Conservation (phyloP, 148 eudicot genomes). For the Chenopodium formosanum region DNA sequence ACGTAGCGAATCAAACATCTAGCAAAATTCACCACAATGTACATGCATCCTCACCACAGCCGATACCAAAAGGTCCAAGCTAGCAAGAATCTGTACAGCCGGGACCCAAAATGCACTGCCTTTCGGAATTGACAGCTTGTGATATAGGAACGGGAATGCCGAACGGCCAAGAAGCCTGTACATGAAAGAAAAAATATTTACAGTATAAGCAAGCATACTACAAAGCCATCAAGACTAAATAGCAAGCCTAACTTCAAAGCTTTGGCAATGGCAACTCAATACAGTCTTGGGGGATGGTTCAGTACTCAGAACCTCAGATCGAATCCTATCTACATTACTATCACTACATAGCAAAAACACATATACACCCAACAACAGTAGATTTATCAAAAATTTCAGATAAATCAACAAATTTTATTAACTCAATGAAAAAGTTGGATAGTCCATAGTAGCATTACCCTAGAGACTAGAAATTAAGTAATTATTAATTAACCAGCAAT, state of each 20-base stretch:
- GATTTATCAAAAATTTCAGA: neutral
- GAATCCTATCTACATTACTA: neutral
- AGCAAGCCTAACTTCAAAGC: neutral
- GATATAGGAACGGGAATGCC: constrained; percentile 52
- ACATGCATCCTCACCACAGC: constrained; percentile 51
- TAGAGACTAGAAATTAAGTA: neutral
- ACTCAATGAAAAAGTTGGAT: neutral
- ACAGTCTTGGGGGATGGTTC: neutral
- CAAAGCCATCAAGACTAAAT: neutral
- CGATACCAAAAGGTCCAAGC: constrained; percentile 67
- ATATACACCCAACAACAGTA: neutral
- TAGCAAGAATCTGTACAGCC: constrained; percentile 64
- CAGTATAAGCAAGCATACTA: neutral
- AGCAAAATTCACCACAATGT: neutral
- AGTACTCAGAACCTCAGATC: neutral
- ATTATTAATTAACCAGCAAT: neutral
- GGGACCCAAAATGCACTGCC: constrained; percentile 89
- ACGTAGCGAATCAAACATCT: neutral
- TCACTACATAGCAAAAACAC: neutral
- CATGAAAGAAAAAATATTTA: neutral
- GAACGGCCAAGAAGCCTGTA: constrained; percentile 64
- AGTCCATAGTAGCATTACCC: neutral
- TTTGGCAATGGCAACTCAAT: neutral
- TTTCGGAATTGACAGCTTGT: constrained; percentile 65
- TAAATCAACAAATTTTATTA: neutral